Conservation (phyloP, 805 yeast species). For the Candida khao-thaluensis region DNA sequence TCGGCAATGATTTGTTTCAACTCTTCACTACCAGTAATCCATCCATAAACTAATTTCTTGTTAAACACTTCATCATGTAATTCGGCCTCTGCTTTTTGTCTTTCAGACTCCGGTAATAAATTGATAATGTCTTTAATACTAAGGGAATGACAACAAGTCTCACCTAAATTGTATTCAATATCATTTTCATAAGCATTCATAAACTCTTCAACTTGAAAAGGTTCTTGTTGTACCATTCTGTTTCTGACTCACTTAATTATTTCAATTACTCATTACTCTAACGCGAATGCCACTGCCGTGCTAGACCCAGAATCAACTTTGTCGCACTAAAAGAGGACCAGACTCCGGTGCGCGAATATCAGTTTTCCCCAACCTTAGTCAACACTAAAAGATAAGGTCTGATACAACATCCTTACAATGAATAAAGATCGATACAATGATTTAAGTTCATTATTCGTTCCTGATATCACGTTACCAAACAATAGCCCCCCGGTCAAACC, state of each 20-base stretch:
- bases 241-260: too few species aligned
- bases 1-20: slow-evolving; percentile 36
- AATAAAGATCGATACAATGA: slow-evolving; percentile 30
- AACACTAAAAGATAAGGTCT: background rate
- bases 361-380: too few species aligned
- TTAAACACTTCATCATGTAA: slow-evolving; percentile 21
- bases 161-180: slow-evolving; percentile 46
- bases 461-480: slow-evolving; percentile 33
- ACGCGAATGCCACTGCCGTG: too few species aligned
- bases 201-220: slow-evolving; percentile 52
- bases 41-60: slow-evolving; percentile 43
- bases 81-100: slow-evolving; percentile 6
- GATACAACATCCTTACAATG: background rate
- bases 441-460: slow-evolving; percentile 41
- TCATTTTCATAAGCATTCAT: slow-evolving; percentile 50
- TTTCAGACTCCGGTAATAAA: slow-evolving; percentile 14
- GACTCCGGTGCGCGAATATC: too few species aligned
- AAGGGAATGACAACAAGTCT: slow-evolving; percentile 51
- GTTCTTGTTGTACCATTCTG: slow-evolving; percentile 28
- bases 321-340: background rate
- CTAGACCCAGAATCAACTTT: too few species aligned
- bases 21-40: slow-evolving; percentile 45
- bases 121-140: slow-evolving; percentile 37
- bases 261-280: too few species aligned
- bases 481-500: slow-evolving; percentile 1